Base-by-base conservation (phyloP, 148 eudicot species). In the Hydrangea macrophylla region DNA sequence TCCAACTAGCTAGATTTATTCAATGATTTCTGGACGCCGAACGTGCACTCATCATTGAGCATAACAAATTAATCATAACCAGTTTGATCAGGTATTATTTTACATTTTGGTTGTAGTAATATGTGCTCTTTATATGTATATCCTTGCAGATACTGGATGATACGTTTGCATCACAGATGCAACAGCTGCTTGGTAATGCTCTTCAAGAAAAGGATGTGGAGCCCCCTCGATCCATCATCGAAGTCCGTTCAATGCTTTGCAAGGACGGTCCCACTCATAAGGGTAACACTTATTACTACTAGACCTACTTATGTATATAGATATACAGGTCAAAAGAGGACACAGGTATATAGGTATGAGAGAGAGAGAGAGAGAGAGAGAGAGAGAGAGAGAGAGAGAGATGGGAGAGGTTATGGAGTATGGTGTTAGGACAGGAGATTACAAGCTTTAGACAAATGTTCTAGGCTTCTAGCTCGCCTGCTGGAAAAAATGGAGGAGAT, bases 141-240 rank as follows among this genome's bases (percentile, higher is more conserved):
- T n/a, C 30, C 7, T 58, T 75, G 75, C 84, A 89, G 96, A 82
- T 89, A 28, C 79, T 89, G 58, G 96, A 89, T 72, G 96, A 87
- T 69, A 85, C 88, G 4, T 90, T 90, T 70, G 92, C 88, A 35
- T 90, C 96, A 53, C 88, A 90, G 75, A 79, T 90, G 92, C 96
- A 90, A 67, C 86, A 83, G 65, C 77, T 87, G 6, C 72, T 90
- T 23, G 96, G 96, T 0, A 85, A 90, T 74, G 70, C 88, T 32
- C 83, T 90, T 18, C 88, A 83, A 70, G 90, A 81, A 65, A 90
- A 90, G 74, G 96, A 90, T 67, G 54, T 90, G 20, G 92, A 90
- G 74, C 90, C 90, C 12, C 96, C 96, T 26, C 75, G 91, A 67
- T 85, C 90, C 12, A 73, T 87, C 54, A 70, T 80, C 61, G 96